Base-by-base conservation (phyloP, 1,284 basidiomycete genomes). In the Trichosporon sp. region DNA sequence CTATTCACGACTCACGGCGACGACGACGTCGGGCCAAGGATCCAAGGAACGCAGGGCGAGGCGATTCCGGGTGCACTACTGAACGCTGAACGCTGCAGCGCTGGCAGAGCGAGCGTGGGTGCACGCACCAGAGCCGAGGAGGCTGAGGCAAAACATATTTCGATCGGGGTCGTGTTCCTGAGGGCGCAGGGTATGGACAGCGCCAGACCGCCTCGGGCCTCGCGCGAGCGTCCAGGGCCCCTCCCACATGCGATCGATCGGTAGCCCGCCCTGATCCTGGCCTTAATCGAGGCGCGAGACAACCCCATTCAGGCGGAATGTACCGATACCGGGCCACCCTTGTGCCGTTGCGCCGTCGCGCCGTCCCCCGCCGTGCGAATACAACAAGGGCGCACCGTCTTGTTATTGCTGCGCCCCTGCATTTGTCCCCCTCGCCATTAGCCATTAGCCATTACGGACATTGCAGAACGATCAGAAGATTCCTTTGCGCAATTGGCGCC, bases 131-230 rank as follows among this genome's bases (percentile, higher is more conserved):
- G 27, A 60, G 27, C 29, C 56, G 56, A 60, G 29, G 21, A 31
- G 18, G 56, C 56, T 25, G 56, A 60, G 27, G 29, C 56, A 31
- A 60, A 60, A 60, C 56, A 60, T 60, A 60, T 60, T 60, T 60
- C 56, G 56, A 60, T 60, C 56, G 56, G 56, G 56, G 13, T n/a
- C 1, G 27, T 9, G 27, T 31, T n/a, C 56, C 56, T 60, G 56
- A 51, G 47, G 21, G 23, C 21, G 12, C 18, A 51, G 47, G 47
- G 47, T 51, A 25, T 25, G 5, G 8, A 3, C 47, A 25, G 11
- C 21, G 21, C 38, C 18, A 8, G 51, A 11, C 23, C 47, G 1
- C 47, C 47, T 25, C 53, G 53, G 53, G 27, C 29, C 56, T 60
- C 47, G 47, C 47, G 47, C 47, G 21, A 51, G 21, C 34, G 34